Percentiles rank a stretch among this genome's conserved stretches.
phyloP scores from a whole-genome alignment of 1,139 yeast genomes.

The Sugiyamaella xylanicola region DNA sequence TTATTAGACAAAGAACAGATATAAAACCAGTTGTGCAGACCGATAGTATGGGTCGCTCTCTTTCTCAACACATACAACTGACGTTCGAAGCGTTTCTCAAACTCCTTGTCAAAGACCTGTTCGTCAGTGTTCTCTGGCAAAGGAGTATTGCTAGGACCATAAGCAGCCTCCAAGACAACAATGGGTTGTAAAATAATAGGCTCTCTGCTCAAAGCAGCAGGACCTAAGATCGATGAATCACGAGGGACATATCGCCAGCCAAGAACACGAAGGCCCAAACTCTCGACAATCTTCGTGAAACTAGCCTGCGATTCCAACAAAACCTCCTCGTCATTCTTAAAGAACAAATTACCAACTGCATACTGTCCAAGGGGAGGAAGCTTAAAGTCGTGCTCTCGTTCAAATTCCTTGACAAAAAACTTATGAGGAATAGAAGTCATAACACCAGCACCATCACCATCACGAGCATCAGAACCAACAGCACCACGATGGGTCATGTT shows the following conservation, averaged over 20 bases:
- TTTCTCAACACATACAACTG: conserved; percentile 84
- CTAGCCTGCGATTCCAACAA: conserved; percentile 69
- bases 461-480: conserved; percentile 90
- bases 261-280: conserved; percentile 76
- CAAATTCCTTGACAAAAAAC: conserved; percentile 82
- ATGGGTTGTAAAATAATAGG: conserved; percentile 90
- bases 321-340: conserved; percentile 72
- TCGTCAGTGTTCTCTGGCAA: conserved; percentile 38
- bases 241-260: conserved; percentile 98
- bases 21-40: conserved; percentile 96
- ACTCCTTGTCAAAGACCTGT: conserved; percentile 55
- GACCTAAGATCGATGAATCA: conserved; percentile 89
- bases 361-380: conserved; percentile 82
- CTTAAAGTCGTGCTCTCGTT: conserved; percentile 54
- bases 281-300: conserved; percentile 76
- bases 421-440: conserved; percentile 90
- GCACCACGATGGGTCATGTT: conserved; percentile 99
- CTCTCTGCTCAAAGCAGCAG: conserved; percentile 92
- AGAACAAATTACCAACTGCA: conserved; percentile 92
- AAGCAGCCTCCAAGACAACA: conserved; percentile 65
- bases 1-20: conserved; percentile 88
- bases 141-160: conserved; percentile 45
- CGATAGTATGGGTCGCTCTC: conserved; percentile 86
- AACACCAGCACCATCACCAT: conserved; percentile 99
- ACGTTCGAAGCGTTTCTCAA: conserved; percentile 73